These are phyloP conservation scores for Diaporthe vaccinii DNA, from an alignment of 2,329 filamentous ascomycete genomes.

Conservation along the genomic window DNA sequence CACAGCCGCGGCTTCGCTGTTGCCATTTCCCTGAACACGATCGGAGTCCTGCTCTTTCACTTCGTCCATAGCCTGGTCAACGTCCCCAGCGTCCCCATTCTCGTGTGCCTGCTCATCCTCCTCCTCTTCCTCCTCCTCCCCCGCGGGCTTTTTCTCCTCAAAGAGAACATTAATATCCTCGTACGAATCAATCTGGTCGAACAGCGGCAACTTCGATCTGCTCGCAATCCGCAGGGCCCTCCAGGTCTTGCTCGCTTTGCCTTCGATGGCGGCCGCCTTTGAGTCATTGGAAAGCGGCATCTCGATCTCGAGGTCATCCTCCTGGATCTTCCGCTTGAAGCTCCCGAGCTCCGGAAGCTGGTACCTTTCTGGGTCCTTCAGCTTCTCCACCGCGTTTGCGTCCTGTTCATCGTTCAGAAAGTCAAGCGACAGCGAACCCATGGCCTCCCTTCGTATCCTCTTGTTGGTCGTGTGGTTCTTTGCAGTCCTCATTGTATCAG, in stretches of 20 bases:
- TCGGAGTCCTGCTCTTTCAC: neutral
- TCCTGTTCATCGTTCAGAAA: constrained; percentile 80
- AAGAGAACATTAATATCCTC: constrained; percentile 76
- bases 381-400: constrained; percentile 72
- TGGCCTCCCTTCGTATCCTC: constrained; percentile 75
- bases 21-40: constrained; percentile 10
- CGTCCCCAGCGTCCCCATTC: constrained; percentile 41
- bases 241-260: constrained; percentile 92
- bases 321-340: constrained; percentile 80
- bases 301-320: constrained; percentile 87
- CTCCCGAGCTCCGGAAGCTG: constrained; percentile 76
- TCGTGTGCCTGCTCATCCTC: constrained; percentile 53
- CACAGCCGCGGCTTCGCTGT: neutral
- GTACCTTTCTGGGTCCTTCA: constrained; percentile 77
- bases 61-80: constrained; percentile 16
- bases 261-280: constrained; percentile 69
- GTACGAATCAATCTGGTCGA: constrained; percentile 90
- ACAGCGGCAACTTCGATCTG: constrained; percentile 78
- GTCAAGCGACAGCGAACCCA: constrained; percentile 81
- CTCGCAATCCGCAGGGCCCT: constrained; percentile 86
- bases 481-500: constrained; percentile 76
- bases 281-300: constrained; percentile 78
- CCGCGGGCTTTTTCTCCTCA: constrained; percentile 54
- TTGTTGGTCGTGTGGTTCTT: constrained; percentile 78
- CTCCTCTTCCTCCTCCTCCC: constrained; percentile 52